Base-by-base conservation (phyloP, 495 filamentous ascomycete species). In the Penicillium lividum region DNA sequence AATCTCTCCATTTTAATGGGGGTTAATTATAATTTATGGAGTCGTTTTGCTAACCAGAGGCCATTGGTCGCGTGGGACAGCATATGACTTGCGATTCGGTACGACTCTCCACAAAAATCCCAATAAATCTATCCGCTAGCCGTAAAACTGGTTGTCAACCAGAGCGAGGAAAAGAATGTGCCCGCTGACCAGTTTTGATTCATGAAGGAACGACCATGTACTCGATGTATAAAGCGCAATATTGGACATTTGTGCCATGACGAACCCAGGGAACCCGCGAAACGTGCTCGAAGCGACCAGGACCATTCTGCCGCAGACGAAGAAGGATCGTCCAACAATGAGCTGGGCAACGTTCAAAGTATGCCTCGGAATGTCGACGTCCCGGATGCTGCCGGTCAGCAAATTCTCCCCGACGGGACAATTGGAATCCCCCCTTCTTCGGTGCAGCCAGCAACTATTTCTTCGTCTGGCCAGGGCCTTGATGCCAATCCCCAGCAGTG, bases 11-110 rank as follows among this genome's bases (percentile, higher is more conserved):
- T 44, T n/a, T 29, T 18, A 22, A 11, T 49, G 25, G 43, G 43
- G 46, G 38, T 9, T 6, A 34, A 10, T 11, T 6, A n/a, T 36
- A 52, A 33, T 51, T 43, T 51, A 16, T 31, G 53, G 47, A 54
- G 45, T 53, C 43, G 5, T 25, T 67, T 69, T 68, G 71, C 74
- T 78, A 70, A 78, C 71, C 57, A 51, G 61, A 66, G 56, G 48
- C 25, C 58, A 65, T 70, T 73, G 66, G 63, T 74, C 71, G 64
- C 61, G 73, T 75, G 68, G 72, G 76, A 77, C 78, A 96, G 90
- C 94, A 98, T 88, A 98, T 98, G 94, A 98, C 95, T 73, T 98
- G 94, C 84, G 95, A 98, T 85, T 89, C 93, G 81, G 93, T 96
- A 93, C 84, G 91, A 86, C 75, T 68, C 75, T 70, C 43, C 31